Evolutionary conservation across 2,329 filamentous ascomycete genomes (phyloP).

Genomic region (Teratosphaeria viscida): DNA sequence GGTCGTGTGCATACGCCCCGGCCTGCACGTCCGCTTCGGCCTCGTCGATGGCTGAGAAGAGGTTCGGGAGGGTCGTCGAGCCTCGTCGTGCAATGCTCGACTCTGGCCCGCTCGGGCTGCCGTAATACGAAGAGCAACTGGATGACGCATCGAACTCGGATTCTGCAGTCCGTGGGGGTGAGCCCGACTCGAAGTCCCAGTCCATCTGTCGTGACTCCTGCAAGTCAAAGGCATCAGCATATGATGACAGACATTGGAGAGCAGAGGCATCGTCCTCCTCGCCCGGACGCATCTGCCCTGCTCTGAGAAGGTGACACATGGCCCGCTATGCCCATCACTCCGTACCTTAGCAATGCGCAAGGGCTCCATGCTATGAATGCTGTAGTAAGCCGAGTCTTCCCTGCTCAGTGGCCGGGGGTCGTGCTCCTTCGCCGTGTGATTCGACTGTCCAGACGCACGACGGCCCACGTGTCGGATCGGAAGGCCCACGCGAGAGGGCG

Average conservation of each 20-base stretch:
- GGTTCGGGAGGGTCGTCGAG: slow-evolving; percentile 16
- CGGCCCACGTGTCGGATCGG: slow-evolving; percentile 2
- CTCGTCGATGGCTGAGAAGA: slow-evolving; percentile 10
- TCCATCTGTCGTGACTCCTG: slow-evolving; percentile 7
- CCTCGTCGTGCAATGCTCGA: slow-evolving; percentile 12
- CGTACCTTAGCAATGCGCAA: background rate
- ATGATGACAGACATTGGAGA: background rate
- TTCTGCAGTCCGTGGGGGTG: slow-evolving; percentile 5
- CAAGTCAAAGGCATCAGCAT: background rate
- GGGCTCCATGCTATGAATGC: background rate
- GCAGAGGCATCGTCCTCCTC: background rate
- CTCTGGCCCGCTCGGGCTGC: slow-evolving; percentile 1
- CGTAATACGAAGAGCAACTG: background rate
- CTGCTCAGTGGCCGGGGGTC: slow-evolving; percentile 1
- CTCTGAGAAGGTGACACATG: background rate
- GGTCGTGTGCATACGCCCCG: slow-evolving; percentile 4
- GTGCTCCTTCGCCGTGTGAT: slow-evolving; percentile 1
- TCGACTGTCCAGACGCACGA: slow-evolving; percentile 1
- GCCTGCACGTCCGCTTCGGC: background rate
- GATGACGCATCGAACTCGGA: background rate
- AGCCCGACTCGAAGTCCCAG: slow-evolving; percentile 15
- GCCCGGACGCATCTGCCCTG: background rate
- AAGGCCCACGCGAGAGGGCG: background rate
- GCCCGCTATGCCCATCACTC: background rate
- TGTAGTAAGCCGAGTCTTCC: slow-evolving; percentile 16